Base-by-base conservation (phyloP, 306 rosid genomes). In the Trifolium repens region DNA sequence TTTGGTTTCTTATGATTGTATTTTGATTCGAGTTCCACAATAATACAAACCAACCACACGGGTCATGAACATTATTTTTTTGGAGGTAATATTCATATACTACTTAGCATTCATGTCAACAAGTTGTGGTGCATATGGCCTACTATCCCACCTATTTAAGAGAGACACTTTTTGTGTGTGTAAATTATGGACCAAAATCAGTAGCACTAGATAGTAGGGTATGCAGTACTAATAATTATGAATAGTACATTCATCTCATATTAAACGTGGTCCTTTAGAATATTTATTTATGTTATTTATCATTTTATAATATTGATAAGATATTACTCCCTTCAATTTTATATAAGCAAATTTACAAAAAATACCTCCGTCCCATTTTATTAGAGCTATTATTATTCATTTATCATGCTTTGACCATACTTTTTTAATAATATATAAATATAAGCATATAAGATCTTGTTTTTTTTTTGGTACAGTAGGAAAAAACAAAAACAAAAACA, bases 91-190 rank as follows among this genome's bases (percentile, higher is more conserved):
- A 24, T 7, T 32, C 4, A 4, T 32, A 30, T 4, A 3, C 34
- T 42, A 58, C 3, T 15, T 76, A 42, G 47, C 72, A 77, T 79
- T 71, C 72, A 54, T 22, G 5, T 3, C 2, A 16, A 54, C 87
- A 76, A 79, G 52, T 79, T 76, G 79, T 71, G 61, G 19, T 71
- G 78, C 47, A 12, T 19, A 32, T 59, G 78, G 52, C 62, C 78
- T 69, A 54, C 44, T 61, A 52, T 10, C 44, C 70, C 60, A 50
- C 75, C 26, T 4, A 27, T 40, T 49, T 13, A 74, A 55, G 30
- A 34, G 22, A 5, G 17, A 52, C 39, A 44, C 37, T 11, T 64
- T 52, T 57, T 24, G 15, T 11, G 1, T 44, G 50, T 53, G 59
- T n/a, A 34, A 46, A 49, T 63, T 16, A 46, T 65, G 53, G 37